These are phyloP conservation scores for Corylus heterophylla DNA, from an alignment of 306 rosid genomes.

Conservation along the genomic window DNA sequence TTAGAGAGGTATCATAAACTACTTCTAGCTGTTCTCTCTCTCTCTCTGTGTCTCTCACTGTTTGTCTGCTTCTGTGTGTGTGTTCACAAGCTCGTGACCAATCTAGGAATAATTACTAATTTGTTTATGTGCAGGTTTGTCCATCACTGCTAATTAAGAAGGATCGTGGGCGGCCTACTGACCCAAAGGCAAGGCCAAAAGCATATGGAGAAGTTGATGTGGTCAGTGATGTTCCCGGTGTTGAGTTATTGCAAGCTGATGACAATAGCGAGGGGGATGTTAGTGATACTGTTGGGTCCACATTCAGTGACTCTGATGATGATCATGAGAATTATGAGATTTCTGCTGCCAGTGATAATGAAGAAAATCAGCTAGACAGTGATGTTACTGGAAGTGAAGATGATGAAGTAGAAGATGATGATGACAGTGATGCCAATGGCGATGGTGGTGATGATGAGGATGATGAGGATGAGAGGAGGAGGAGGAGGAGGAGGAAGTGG, in stretches of 20 bases:
- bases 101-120: background rate
- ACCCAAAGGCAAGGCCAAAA: constrained; percentile 75
- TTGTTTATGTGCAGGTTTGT: constrained; percentile 61
- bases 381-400: constrained; percentile 43
- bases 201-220: constrained; percentile 74
- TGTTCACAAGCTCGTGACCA: background rate
- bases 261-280: constrained; percentile 38
- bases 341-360: constrained; percentile 44
- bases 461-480: constrained; percentile 32
- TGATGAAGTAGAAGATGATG: constrained; percentile 42
- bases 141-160: constrained; percentile 86
- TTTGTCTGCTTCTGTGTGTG: background rate
- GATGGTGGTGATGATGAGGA: constrained; percentile 37
- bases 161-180: constrained; percentile 82
- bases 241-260: constrained; percentile 56
- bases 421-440: constrained; percentile 28
- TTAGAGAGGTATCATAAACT: constrained; percentile 62
- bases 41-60: background rate
- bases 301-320: constrained; percentile 44
- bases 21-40: no score
- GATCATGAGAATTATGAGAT: constrained; percentile 40
- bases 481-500: constrained; percentile 40
- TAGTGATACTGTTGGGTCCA: constrained; percentile 36
- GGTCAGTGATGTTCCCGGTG: constrained; percentile 65
- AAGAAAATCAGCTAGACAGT: constrained; percentile 39